phyloP scores from a whole-genome alignment of 1,139 yeast genomes.

The Candida tetrigidarum region DNA sequence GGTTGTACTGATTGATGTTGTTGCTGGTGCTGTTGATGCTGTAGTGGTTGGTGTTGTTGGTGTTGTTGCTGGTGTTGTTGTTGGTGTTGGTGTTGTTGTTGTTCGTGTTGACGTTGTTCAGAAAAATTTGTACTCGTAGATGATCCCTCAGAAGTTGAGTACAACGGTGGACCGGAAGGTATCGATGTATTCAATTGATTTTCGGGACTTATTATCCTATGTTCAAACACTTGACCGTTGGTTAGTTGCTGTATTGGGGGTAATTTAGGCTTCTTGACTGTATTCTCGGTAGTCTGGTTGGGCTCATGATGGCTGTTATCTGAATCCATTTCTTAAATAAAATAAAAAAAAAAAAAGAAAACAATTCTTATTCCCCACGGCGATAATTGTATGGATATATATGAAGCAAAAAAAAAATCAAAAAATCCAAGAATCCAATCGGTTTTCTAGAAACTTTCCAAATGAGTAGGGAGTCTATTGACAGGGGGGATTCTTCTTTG shows the following conservation, averaged over 20 bases:
- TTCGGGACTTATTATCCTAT: background rate
- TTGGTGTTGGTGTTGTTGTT: background rate
- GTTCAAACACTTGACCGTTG: constrained; percentile 5
- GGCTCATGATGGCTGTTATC: background rate
- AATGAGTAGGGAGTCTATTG: background rate
- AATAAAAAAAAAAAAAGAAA: background rate
- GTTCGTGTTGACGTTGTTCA: background rate
- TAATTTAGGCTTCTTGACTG: constrained; percentile 7
- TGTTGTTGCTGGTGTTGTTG: background rate
- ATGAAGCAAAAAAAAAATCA: background rate
- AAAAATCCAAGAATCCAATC: background rate
- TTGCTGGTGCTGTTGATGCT: background rate
- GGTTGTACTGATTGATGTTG: background rate
- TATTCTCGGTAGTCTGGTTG: constrained; percentile 1
- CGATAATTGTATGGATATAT: too few relatives aligned
- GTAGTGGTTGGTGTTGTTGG: background rate
- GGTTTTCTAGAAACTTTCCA: background rate
- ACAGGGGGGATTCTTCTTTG: too few relatives aligned
- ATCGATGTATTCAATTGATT: background rate
- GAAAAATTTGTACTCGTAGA: background rate
- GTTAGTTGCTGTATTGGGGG: constrained; percentile 13
- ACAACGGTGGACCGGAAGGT: background rate
- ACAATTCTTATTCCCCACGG: too few relatives aligned
- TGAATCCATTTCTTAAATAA: constrained; percentile 1
- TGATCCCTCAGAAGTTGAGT: background rate